phyloP scores from a whole-genome alignment of 805 yeast genomes.

The Ogataea angusta region DNA sequence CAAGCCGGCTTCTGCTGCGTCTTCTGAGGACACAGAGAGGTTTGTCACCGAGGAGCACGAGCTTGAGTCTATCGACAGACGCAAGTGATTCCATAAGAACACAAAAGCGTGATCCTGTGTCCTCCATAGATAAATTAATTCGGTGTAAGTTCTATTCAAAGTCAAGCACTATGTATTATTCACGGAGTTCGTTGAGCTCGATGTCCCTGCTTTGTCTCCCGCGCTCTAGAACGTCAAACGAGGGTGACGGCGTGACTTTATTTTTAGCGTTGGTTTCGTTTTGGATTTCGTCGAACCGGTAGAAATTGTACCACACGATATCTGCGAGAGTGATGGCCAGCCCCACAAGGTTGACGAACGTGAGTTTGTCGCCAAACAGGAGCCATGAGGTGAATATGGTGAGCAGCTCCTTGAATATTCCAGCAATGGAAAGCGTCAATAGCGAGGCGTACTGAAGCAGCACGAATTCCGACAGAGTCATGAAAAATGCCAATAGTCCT shows the following conservation, averaged over 20 bases:
- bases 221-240: slow-evolving; percentile 4
- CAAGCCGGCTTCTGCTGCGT: slow-evolving; percentile 7
- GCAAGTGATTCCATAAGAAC: slow-evolving; percentile 1
- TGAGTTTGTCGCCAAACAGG: slow-evolving; percentile 71
- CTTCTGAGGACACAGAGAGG: slow-evolving; percentile 20
- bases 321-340: slow-evolving; percentile 71
- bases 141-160: background rate
- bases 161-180: slow-evolving; percentile 1
- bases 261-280: slow-evolving; percentile 8
- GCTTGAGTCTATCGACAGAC: slow-evolving; percentile 14
- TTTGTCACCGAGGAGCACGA: slow-evolving; percentile 16
- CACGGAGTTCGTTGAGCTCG: slow-evolving; percentile 15
- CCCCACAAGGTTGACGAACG: slow-evolving; percentile 68
- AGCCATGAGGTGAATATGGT: slow-evolving; percentile 71
- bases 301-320: slow-evolving; percentile 79
- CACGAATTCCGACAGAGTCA: slow-evolving; percentile 87
- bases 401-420: slow-evolving; percentile 86
- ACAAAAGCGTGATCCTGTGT: background rate
- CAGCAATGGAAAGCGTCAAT: slow-evolving; percentile 83
- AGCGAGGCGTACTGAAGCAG: slow-evolving; percentile 79
- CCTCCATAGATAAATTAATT: background rate
- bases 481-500: slow-evolving; percentile 80
- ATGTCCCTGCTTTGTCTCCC: slow-evolving; percentile 10
- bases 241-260: slow-evolving; percentile 10
- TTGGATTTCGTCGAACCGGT: slow-evolving; percentile 41